Evolutionary conservation across 1,284 basidiomycete species (phyloP), one percentile per base, ranked within the genome.

Genomic region (Crepidotus sp.): DNA sequence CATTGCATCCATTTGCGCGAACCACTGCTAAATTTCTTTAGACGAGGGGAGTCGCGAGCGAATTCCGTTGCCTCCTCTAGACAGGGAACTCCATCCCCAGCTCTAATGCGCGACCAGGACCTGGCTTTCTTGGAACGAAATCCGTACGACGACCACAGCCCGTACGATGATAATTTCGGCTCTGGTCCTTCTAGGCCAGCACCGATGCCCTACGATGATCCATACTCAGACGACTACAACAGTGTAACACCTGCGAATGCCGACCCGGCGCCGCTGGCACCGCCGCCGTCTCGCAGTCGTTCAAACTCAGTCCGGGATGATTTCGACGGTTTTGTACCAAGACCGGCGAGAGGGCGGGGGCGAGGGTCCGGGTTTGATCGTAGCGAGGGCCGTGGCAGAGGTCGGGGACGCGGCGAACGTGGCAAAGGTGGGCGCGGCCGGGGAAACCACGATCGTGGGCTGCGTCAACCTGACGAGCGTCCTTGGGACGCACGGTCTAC

Each of bases 171-270:
- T 48, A 75, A 80, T 52, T 74, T 71, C 46, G 63, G 63, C 22
- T 64, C 69, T 25, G 71, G 71, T 4, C 68, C 76, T 4, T 54
- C 59, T 11, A 72, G 83, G 38, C 79, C 82, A 22, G 56, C 70
- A 14, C 83, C 82, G 4, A 65, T 75, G 24, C 79, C 83, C 21
- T 86, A 86, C 54, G 80, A 86, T 48, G 83, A 86, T 54, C 83
- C 83, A 2, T 86, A 86, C 58, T 73, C 80, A 13, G 79, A 83
- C 32, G 62, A 61, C 37, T 45, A 43, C 38, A 47, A 41, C 35
- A 46, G 24, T 39, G 24, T 36, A 18, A 15, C 18, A 33, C 17
- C 25, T 33, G 15, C 22, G 17, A 22, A 14, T 31, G n/a, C 34
- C 40, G 44, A 56, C 54, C 19, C 50, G 40, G 22, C 50, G 47